Evolutionary conservation across 2,329 filamentous ascomycete species (phyloP).

Genomic region (Akanthomyces uredinophilus): DNA sequence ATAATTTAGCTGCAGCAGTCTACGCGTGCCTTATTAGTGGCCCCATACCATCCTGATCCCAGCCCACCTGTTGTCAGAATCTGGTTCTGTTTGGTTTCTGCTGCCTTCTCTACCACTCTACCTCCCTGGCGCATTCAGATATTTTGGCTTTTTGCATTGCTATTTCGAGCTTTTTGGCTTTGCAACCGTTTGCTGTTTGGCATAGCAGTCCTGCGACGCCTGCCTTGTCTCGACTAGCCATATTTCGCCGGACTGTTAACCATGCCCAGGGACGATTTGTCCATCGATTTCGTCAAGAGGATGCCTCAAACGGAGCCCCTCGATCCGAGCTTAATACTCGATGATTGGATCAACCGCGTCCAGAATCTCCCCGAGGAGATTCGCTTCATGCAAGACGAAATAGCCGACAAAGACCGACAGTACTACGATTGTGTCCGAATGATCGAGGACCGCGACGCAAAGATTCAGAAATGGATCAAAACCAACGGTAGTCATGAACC

Average conservation of each 20-base stretch:
- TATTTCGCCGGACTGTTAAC: slow-evolving; percentile 40
- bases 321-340: slow-evolving; percentile 65
- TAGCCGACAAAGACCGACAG: slow-evolving; percentile 70
- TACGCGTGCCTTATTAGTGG: slow-evolving; percentile 1
- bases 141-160: background rate
- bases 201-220: slow-evolving; percentile 20
- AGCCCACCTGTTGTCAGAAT: slow-evolving; percentile 10
- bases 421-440: slow-evolving; percentile 63
- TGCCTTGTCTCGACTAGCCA: slow-evolving; percentile 27
- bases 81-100: slow-evolving; percentile 7
- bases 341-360: slow-evolving; percentile 70
- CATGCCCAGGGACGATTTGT: slow-evolving; percentile 67
- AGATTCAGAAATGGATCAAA: slow-evolving; percentile 78
- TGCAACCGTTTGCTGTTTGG: slow-evolving; percentile 18
- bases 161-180: background rate
- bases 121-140: background rate
- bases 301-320: slow-evolving; percentile 58
- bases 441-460: slow-evolving; percentile 66
- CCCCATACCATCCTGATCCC: slow-evolving; percentile 7
- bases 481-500: slow-evolving; percentile 65
- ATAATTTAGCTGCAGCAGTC: slow-evolving; percentile 13
- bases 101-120: background rate
- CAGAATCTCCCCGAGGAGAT: slow-evolving; percentile 80
- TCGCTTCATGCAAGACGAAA: slow-evolving; percentile 77
- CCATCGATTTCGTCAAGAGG: slow-evolving; percentile 64